Conservation (phyloP, 192 early-diverging fungal genomes). For the Entomortierella lignicola region DNA sequence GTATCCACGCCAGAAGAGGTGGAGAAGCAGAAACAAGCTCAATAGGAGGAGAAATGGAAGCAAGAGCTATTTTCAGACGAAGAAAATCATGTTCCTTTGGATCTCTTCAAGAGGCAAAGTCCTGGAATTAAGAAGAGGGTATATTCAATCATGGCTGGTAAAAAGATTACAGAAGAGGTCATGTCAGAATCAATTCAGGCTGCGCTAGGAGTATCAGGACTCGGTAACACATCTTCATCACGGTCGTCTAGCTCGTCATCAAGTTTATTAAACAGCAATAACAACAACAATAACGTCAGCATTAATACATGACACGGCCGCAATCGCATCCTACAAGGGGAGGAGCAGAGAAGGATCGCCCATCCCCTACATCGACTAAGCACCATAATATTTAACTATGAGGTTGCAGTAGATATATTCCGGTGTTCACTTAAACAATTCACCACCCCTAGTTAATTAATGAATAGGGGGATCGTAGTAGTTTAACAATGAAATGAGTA, state of each 20-base stretch:
- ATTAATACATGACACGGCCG: background rate
- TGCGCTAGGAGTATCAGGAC: background rate
- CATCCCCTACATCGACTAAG: conserved; percentile 4
- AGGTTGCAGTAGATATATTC: no score
- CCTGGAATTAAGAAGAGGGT: conserved; percentile 16
- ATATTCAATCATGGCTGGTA: conserved; percentile 17
- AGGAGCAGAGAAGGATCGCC: background rate
- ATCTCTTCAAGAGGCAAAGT: conserved; percentile 25
- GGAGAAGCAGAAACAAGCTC: conserved; percentile 24
- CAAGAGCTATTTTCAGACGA: conserved; percentile 35
- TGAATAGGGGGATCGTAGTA: no score
- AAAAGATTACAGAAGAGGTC: conserved; percentile 1
- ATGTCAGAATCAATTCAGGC: conserved; percentile 6
- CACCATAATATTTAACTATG: conserved; percentile 14
- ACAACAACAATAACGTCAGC: background rate
- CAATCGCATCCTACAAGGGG: conserved; percentile 2
- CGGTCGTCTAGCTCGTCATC: background rate
- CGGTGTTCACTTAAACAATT: no score
- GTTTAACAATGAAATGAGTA: no score
- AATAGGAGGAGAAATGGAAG: conserved; percentile 22
- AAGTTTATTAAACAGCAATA: background rate
- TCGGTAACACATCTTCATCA: background rate
- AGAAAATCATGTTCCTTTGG: conserved; percentile 30
- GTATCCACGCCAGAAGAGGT: conserved; percentile 17
- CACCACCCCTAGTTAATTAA: no score